Evolutionary conservation across 1,284 basidiomycete species (phyloP).

Genomic region (Cryptococcus sp.): DNA sequence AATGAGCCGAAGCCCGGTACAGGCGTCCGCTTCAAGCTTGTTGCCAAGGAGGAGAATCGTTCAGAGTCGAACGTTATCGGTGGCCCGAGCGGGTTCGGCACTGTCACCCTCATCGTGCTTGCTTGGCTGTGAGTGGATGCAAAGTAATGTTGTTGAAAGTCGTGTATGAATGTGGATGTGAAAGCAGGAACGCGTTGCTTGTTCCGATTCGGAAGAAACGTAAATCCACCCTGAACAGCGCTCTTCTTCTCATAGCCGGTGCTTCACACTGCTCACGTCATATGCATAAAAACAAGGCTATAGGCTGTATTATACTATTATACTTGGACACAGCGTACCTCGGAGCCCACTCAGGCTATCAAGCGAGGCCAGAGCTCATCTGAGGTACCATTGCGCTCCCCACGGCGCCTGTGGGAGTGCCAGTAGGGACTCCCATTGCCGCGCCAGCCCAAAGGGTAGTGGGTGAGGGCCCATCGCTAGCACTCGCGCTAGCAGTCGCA

Average conservation of each 20-base stretch:
- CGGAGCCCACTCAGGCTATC: neutral
- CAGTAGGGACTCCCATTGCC: neutral
- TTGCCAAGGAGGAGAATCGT: neutral
- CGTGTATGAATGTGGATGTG: too few relatives aligned
- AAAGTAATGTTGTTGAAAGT: too few relatives aligned
- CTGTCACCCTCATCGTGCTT: slow-evolving; percentile 27
- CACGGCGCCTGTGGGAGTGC: slow-evolving; percentile 6
- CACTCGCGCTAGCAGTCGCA: neutral
- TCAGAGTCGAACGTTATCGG: slow-evolving; percentile 30
- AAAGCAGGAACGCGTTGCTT: too few relatives aligned
- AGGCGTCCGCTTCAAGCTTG: neutral
- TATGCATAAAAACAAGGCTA: too few relatives aligned
- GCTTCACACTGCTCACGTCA: too few relatives aligned
- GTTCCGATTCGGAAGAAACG: too few relatives aligned
- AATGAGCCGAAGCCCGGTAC: slow-evolving; percentile 1
- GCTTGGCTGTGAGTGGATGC: too few relatives aligned
- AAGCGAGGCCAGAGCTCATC: slow-evolving; percentile 13
- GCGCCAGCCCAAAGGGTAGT: neutral
- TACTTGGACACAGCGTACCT: too few relatives aligned
- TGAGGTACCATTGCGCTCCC: slow-evolving; percentile 16
- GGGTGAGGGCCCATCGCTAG: too few relatives aligned
- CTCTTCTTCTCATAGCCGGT: too few relatives aligned
- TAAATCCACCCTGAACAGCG: too few relatives aligned
- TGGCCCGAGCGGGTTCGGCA: slow-evolving; percentile 41
- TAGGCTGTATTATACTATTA: too few relatives aligned